phyloP scores from a whole-genome alignment of 208 protist genomes.

The Leishmania mexicana region DNA sequence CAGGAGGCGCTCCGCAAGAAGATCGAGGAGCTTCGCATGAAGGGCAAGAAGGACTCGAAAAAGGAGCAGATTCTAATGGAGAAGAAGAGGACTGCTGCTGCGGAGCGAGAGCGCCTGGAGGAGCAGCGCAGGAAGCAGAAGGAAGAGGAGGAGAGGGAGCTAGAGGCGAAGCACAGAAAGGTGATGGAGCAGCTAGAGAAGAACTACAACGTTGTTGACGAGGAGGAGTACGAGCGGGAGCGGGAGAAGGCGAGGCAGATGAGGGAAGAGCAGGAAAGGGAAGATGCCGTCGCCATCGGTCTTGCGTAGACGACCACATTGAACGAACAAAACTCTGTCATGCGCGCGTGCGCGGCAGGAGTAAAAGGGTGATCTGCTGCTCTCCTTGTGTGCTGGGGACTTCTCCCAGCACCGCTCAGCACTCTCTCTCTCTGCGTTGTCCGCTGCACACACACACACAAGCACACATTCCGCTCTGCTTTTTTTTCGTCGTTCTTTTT shows the following conservation, averaged over 20 bases:
- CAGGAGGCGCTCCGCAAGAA: constrained; percentile 25
- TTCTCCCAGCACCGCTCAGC: background rate
- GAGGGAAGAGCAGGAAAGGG: constrained; percentile 42
- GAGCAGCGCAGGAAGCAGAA: constrained; percentile 43
- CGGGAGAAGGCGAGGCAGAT: constrained; percentile 36
- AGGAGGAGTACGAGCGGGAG: constrained; percentile 45
- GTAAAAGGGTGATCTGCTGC: background rate
- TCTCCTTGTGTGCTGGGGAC: background rate
- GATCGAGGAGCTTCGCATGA: constrained; percentile 16
- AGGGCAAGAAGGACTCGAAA: constrained; percentile 24
- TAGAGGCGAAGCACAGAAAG: constrained; percentile 50
- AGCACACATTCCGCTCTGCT: background rate
- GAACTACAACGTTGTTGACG: constrained; percentile 62
- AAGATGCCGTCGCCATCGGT: constrained; percentile 22
- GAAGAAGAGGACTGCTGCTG: constrained; percentile 35
- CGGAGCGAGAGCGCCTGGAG: constrained; percentile 43
- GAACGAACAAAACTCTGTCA: background rate
- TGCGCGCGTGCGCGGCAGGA: background rate
- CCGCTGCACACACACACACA: background rate
- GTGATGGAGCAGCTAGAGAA: constrained; percentile 58
- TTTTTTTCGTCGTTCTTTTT: background rate
- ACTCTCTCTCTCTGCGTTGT: background rate
- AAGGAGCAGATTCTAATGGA: constrained; percentile 38
- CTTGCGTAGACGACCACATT: constrained; percentile 13
- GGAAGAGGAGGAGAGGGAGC: constrained; percentile 47